These are phyloP conservation scores for Kluyveromyces sp. DNA, from an alignment of 1,139 yeast genomes.

Conservation along the genomic window DNA sequence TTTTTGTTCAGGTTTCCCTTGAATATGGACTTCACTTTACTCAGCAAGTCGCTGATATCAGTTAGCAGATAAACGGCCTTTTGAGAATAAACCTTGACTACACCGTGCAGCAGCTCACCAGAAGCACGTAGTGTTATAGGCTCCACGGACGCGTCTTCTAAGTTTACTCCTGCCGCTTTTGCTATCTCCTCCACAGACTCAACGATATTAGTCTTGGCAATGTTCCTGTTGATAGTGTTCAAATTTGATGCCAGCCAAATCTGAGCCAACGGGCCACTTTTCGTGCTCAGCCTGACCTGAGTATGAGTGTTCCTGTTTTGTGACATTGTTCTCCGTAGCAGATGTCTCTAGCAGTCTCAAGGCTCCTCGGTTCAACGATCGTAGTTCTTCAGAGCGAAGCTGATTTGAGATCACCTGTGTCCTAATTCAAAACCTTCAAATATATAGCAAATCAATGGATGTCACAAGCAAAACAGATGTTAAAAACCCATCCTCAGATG, in stretches of 20 bases:
- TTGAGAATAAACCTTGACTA: conserved; percentile 79
- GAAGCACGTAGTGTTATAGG: conserved; percentile 76
- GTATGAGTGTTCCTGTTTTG: conserved; percentile 1
- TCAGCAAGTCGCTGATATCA: conserved; percentile 74
- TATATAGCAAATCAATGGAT: background rate
- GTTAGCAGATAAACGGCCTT: conserved; percentile 80
- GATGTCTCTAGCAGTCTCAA: background rate
- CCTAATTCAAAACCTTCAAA: background rate
- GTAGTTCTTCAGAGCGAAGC: too few relatives aligned
- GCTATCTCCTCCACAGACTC: conserved; percentile 57
- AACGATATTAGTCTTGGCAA: conserved; percentile 63
- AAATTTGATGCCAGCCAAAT: conserved; percentile 93
- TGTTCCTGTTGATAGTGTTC: conserved; percentile 68
- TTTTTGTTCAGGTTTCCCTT: conserved; percentile 35
- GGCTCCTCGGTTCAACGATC: too few relatives aligned
- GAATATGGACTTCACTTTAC: conserved; percentile 71
- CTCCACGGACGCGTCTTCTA: conserved; percentile 28
- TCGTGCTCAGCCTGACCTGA: conserved; percentile 29
- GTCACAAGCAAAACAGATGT: too few relatives aligned
- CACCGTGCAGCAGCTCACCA: conserved; percentile 83
- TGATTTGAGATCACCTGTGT: background rate
- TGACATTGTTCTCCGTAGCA: background rate
- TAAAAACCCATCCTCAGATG: background rate
- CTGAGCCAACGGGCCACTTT: conserved; percentile 79
- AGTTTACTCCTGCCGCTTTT: conserved; percentile 28